Base-by-base conservation (phyloP, 208 protist species). In the Acanthamoeba lenticulata region DNA sequence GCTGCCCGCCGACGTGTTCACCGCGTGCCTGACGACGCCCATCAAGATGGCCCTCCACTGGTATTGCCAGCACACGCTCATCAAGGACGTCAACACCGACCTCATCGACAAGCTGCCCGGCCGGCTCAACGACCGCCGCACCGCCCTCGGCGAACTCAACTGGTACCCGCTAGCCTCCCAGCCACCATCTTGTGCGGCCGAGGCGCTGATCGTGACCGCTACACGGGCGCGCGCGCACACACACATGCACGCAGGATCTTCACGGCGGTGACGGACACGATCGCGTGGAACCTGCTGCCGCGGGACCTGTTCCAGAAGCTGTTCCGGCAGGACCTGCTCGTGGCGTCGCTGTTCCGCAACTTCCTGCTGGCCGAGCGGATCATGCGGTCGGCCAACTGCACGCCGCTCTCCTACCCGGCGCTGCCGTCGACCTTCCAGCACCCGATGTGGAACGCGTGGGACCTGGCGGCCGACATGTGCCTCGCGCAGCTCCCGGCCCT, bases 1-100 rank as follows among this genome's bases (percentile, higher is more conserved):
- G n/a, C 97, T 99, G 44, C 99, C 99, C 4, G 99, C 99, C 0
- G 99, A 99, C 96, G 90, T 99, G 38, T 99, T 99, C 92, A 99
- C 99, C 13, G 92, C 99, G 1, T 99, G 99, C 97, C 95, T 99
- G 13, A 99, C 99, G 1, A 99, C 99, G 34, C 99, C 99, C 17
- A 98, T 99, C 40, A 83, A 96, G 86, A 99, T 99, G 91, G 98
- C 99, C n/a, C 95, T 99, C 27, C 96, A 98, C 67, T 99, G 98
- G 98, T 99, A 98, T 42, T 95, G 94, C 65, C 44, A 42, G 32
- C 62, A 92, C 42, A 44, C 86, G 34, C 9, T 65, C 3, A 47
- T 93, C 34, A 90, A 93, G 57, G 65, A 93, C 32, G 92, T 97
- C 27, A 93, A 90, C 42, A 13, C 92, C 6, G 95, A 95, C 27